These are phyloP conservation scores for Aspergillus uvarum DNA, from an alignment of 2,329 filamentous ascomycete genomes.

Conservation along the genomic window DNA sequence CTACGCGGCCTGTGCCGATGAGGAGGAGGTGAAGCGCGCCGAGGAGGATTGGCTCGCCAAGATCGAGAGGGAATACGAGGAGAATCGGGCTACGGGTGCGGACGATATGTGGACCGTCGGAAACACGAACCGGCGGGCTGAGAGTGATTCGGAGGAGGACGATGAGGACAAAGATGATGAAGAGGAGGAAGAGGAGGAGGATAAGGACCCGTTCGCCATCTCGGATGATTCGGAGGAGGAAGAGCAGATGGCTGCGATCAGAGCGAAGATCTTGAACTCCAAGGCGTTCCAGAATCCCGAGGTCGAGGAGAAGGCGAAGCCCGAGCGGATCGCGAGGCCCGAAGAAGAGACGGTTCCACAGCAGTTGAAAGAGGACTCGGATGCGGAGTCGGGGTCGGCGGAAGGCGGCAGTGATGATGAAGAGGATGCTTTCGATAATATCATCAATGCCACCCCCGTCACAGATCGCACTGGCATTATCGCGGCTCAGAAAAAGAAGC, in stretches of 20 bases:
- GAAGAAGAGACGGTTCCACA: constrained; percentile 36
- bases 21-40: constrained; percentile 77
- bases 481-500: constrained; percentile 58
- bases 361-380: constrained; percentile 56
- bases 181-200: constrained; percentile 48
- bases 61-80: constrained; percentile 83
- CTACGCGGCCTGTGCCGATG: constrained; percentile 80
- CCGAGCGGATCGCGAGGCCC: constrained; percentile 63
- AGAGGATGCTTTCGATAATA: constrained; percentile 81
- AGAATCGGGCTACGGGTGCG: constrained; percentile 63
- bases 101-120: constrained; percentile 88
- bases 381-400: constrained; percentile 71
- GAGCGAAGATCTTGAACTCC: constrained; percentile 84
- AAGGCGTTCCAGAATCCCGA: constrained; percentile 73
- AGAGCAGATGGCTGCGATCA: constrained; percentile 88
- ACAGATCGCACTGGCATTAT: constrained; percentile 79
- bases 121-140: constrained; percentile 71
- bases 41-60: constrained; percentile 87
- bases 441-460: constrained; percentile 86
- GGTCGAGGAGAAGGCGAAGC: constrained; percentile 53
- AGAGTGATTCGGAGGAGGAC: constrained; percentile 55
- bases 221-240: constrained; percentile 81
- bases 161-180: constrained; percentile 39
- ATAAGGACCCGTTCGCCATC: constrained; percentile 69
- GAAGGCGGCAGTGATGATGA: constrained; percentile 41